Conservation (phyloP, 306 rosid genomes). For the Urtica urens region DNA sequence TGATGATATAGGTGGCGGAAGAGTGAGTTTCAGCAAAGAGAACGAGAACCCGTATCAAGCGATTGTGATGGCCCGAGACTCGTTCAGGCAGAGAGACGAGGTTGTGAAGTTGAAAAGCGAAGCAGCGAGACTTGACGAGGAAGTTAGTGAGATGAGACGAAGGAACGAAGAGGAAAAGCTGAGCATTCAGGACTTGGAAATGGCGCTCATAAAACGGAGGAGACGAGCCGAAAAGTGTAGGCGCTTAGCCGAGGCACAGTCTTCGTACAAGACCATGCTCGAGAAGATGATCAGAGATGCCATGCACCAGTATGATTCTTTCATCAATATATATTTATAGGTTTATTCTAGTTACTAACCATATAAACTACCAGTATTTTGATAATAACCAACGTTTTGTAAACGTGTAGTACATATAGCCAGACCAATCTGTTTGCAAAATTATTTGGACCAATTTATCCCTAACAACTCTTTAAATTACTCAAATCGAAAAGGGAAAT, state of each 20-base stretch:
- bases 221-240: constrained; percentile 82
- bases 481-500: no score
- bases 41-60: constrained; percentile 83
- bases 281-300: constrained; percentile 97
- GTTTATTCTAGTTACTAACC: no score
- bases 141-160: constrained; percentile 57
- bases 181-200: constrained; percentile 66
- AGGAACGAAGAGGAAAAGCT: constrained; percentile 74
- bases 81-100: constrained; percentile 80
- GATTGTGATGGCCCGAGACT: constrained; percentile 80
- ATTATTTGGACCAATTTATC: not conserved
- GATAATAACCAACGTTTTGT: no score
- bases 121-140: constrained; percentile 52
- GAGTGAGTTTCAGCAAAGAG: constrained; percentile 46
- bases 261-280: constrained; percentile 65
- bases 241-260: constrained; percentile 82
- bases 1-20: constrained; percentile 46
- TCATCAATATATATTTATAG: not conserved
- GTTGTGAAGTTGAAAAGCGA: constrained; percentile 53
- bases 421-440: no score
- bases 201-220: constrained; percentile 49
- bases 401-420: no score
- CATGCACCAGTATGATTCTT: constrained; percentile 75
- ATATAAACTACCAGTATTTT: no score
- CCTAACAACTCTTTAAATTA: no score